These are phyloP conservation scores for Metschnikowia chrysomelidarum DNA, from an alignment of 805 yeast genomes.

Conservation along the genomic window DNA sequence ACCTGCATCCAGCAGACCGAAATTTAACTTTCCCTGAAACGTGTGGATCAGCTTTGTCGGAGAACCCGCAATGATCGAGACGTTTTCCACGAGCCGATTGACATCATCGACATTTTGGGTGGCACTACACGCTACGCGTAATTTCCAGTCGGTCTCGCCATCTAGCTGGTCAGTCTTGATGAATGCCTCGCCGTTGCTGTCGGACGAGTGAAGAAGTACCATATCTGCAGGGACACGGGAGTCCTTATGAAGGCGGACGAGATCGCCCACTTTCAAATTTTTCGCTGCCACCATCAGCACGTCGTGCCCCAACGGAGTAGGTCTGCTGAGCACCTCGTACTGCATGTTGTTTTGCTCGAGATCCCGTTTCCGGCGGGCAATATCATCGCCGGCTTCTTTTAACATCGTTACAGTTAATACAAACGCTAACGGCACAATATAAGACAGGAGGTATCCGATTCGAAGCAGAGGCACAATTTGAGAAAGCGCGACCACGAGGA, in stretches of 20 bases:
- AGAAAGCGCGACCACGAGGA: constrained; percentile 88
- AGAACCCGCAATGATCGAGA: constrained; percentile 61
- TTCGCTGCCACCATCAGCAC: constrained; percentile 42
- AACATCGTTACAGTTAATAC: constrained; percentile 90
- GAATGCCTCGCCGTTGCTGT: constrained; percentile 72
- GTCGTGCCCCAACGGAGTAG: constrained; percentile 21
- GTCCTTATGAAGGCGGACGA: constrained; percentile 75
- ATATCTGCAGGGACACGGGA: constrained; percentile 92
- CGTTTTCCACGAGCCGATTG: constrained; percentile 50
- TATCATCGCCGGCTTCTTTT: constrained; percentile 94
- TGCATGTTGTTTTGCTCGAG: constrained; percentile 81
- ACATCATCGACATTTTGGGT: constrained; percentile 58
- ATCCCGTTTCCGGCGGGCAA: constrained; percentile 87
- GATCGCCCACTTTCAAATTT: constrained; percentile 80
- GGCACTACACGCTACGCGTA: constrained; percentile 70
- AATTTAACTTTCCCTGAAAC: constrained; percentile 72
- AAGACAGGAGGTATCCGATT: constrained; percentile 90
- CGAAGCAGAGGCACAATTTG: constrained; percentile 87
- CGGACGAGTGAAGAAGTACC: constrained; percentile 75
- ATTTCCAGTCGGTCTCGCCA: constrained; percentile 99
- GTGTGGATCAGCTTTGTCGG: constrained; percentile 84
- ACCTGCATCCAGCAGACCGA: constrained; percentile 34
- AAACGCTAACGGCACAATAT: constrained; percentile 91
- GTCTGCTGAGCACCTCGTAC: constrained; percentile 60
- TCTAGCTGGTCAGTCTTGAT: constrained; percentile 96